A percentile compares a stretch with the other conserved stretches of the same genome.
These are phyloP conservation scores for Aspergillus sp. DNA, from an alignment of 2,329 filamentous ascomycete species.

Conservation along the genomic window DNA sequence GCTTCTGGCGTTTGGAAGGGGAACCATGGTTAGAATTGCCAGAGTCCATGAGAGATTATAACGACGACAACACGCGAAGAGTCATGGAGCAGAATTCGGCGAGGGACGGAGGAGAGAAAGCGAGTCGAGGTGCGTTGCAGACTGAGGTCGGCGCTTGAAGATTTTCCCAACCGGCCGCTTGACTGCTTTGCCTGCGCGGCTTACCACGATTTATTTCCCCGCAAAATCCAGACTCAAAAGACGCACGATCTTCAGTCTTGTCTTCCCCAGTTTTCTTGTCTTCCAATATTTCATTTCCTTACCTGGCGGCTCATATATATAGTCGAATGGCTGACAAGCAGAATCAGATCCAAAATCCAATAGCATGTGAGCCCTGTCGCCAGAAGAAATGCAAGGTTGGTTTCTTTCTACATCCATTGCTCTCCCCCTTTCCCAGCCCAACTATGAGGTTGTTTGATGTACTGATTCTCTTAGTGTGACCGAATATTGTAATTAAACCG, in stretches of 20 bases:
- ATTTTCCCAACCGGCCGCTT: constrained; percentile 7
- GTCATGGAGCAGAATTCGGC: background rate
- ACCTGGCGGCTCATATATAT: background rate
- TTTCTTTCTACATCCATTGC: background rate
- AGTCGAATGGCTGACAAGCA: constrained; percentile 11
- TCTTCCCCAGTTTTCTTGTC: background rate
- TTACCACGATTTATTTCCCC: background rate
- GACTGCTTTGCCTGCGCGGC: background rate
- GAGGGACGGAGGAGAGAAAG: background rate
- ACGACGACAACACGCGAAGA: background rate
- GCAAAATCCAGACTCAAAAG: background rate
- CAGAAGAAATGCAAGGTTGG: constrained; percentile 22
- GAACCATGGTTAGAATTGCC: constrained; percentile 12
- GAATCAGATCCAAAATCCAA: constrained; percentile 17
- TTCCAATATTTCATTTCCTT: background rate
- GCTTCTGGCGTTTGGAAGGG: constrained; percentile 30
- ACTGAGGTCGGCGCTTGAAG: background rate
- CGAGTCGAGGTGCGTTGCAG: background rate
- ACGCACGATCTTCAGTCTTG: background rate
- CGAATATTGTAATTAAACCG: constrained; percentile 12
- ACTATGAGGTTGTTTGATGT: background rate
- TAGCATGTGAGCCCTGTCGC: constrained; percentile 20
- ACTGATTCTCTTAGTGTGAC: constrained; percentile 14
- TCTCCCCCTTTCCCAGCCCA: background rate
- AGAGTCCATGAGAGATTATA: constrained; percentile 5